phyloP scores from a whole-genome alignment of 495 filamentous ascomycete genomes.

The Polyplosphaeria fusca region DNA sequence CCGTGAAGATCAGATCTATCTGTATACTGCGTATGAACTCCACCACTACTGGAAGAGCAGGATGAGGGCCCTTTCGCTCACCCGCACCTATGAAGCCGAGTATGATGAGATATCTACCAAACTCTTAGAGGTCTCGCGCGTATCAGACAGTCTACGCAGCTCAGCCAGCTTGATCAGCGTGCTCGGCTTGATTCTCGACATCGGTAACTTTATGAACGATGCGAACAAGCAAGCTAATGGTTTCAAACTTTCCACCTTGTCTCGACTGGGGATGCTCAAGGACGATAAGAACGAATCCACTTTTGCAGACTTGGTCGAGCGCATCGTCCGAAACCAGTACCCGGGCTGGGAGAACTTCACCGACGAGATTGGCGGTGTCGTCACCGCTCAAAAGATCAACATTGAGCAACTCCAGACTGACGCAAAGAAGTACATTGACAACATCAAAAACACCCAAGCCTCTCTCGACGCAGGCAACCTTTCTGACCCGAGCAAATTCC shows the following conservation, averaged over 20 bases:
- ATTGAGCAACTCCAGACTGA: constrained; percentile 86
- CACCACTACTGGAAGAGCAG: constrained; percentile 98
- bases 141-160: constrained; percentile 84
- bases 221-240: constrained; percentile 96
- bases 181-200: constrained; percentile 90
- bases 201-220: constrained; percentile 99
- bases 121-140: constrained; percentile 74
- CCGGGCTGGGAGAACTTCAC: constrained; percentile 89
- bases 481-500: constrained; percentile 95
- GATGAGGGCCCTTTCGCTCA: constrained; percentile 85
- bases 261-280: constrained; percentile 93
- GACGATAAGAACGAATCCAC: constrained; percentile 98
- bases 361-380: constrained; percentile 79
- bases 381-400: constrained; percentile 86
- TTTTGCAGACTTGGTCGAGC: constrained; percentile 94
- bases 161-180: constrained; percentile 94
- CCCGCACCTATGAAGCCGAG: constrained; percentile 78
- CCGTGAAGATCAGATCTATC: constrained; percentile 89
- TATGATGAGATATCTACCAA: constrained; percentile 87
- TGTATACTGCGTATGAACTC: constrained; percentile 89
- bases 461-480: constrained; percentile 92
- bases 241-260: constrained; percentile 96
- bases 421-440: constrained; percentile 91
- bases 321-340: constrained; percentile 93
- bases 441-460: constrained; percentile 86